phyloP scores from a whole-genome alignment of 352 stramenopile genomes.

The Globisporangium barbulae region DNA sequence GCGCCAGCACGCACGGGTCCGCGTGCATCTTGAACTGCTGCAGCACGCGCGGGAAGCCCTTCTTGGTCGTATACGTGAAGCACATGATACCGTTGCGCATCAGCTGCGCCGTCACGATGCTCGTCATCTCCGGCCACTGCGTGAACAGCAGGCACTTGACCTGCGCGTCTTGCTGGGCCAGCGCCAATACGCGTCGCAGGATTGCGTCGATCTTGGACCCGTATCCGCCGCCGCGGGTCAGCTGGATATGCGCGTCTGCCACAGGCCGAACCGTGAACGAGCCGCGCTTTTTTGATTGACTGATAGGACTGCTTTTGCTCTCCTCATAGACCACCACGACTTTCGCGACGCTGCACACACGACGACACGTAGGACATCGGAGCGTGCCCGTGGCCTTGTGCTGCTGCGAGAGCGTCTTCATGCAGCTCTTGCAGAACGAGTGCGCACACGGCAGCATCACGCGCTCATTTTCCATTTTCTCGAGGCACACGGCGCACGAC shows the following conservation, averaged over 20 bases:
- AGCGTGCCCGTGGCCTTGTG: constrained; percentile 24
- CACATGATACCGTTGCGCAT: constrained; percentile 54
- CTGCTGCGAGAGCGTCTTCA: constrained; percentile 31
- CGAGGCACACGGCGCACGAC: constrained; percentile 78
- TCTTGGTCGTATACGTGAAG: constrained; percentile 66
- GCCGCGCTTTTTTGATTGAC: background rate
- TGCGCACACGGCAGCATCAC: constrained; percentile 87
- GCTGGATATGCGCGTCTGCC: constrained; percentile 11
- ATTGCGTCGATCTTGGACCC: constrained; percentile 76
- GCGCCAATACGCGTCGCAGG: constrained; percentile 36
- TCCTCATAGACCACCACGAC: constrained; percentile 26
- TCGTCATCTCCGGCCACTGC: constrained; percentile 90
- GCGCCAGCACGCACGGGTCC: constrained; percentile 55
- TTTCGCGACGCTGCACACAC: constrained; percentile 21
- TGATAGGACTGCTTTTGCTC: background rate
- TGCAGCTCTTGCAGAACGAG: constrained; percentile 61
- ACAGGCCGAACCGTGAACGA: constrained; percentile 3
- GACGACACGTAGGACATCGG: constrained; percentile 60
- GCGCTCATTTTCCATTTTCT: constrained; percentile 52
- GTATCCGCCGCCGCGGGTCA: constrained; percentile 36
- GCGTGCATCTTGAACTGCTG: constrained; percentile 50
- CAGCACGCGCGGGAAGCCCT: constrained; percentile 38
- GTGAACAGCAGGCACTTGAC: constrained; percentile 91
- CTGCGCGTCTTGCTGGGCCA: constrained; percentile 43
- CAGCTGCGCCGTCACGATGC: constrained; percentile 28